A percentile compares a stretch with the other conserved stretches of the same genome.
phyloP scores from a whole-genome alignment of 495 filamentous ascomycete species.

The Aspergillus steynii region DNA sequence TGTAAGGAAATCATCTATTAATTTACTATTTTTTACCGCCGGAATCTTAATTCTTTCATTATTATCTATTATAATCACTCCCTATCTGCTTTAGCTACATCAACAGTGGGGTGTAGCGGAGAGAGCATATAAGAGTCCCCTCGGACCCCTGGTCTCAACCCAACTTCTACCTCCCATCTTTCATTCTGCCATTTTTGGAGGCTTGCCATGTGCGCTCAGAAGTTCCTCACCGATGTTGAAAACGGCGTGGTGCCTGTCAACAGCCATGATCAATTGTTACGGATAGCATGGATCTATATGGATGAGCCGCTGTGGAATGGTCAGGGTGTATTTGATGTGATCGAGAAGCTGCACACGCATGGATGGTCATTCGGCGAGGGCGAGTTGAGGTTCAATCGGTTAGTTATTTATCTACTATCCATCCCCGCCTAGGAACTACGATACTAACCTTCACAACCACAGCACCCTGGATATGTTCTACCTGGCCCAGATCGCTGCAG shows the following conservation, averaged over 20 bases:
- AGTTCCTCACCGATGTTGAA: slow-evolving; percentile 23
- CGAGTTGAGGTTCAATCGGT: slow-evolving; percentile 27
- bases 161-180: background rate
- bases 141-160: too few species aligned
- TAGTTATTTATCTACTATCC: slow-evolving; percentile 13
- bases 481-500: slow-evolving; percentile 27
- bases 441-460: slow-evolving; percentile 17
- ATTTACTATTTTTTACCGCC: too few species aligned
- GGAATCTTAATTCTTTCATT: too few species aligned
- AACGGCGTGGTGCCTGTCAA: slow-evolving; percentile 18
- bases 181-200: background rate
- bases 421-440: background rate
- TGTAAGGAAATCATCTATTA: too few species aligned
- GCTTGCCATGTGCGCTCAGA: slow-evolving; percentile 17
- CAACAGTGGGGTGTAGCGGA: too few species aligned
- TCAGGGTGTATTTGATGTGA: slow-evolving; percentile 20
- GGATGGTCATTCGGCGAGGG: slow-evolving; percentile 26
- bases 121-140: too few species aligned
- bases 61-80: too few species aligned
- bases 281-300: slow-evolving; percentile 25
- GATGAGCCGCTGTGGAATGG: slow-evolving; percentile 21
- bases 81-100: too few species aligned
- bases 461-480: slow-evolving; percentile 29
- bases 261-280: slow-evolving; percentile 22
- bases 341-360: slow-evolving; percentile 25